A percentile compares a stretch with the other conserved stretches of the same genome.
Conservation (phyloP, 768 basidiomycete genomes). For the Psilocybe cubensis region DNA sequence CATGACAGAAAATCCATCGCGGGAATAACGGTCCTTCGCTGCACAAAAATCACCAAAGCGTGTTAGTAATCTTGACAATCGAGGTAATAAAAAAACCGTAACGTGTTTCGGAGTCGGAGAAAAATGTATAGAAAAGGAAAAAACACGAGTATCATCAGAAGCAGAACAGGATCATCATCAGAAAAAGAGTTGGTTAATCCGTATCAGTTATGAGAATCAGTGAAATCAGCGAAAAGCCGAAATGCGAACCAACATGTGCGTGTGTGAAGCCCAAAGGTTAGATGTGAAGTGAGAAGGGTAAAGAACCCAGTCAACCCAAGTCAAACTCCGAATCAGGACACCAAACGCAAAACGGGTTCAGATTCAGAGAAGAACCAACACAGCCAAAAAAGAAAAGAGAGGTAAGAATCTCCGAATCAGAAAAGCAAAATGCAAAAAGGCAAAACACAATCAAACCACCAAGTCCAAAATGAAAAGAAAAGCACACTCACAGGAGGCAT, state of each 20-base stretch:
- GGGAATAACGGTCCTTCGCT: constrained; percentile 88
- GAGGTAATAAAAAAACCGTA: neutral
- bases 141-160: too few species aligned
- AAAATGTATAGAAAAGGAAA: too few species aligned
- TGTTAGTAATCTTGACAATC: neutral
- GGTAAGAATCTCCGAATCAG: too few species aligned
- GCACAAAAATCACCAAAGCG: neutral
- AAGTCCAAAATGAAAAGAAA: neutral
- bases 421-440: too few species aligned
- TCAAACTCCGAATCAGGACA: too few species aligned
- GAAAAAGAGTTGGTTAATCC: too few species aligned
- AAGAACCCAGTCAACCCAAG: neutral
- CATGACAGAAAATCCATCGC: constrained; percentile 93
- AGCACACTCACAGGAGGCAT: constrained; percentile 72
- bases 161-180: too few species aligned
- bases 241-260: neutral
- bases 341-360: too few species aligned
- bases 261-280: neutral
- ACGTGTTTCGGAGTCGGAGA: too few species aligned
- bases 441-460: neutral
- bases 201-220: neutral
- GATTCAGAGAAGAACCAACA: too few species aligned
- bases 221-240: neutral
- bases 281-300: neutral
- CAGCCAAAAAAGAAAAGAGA: too few species aligned